Percentiles rank a stretch among this genome's conserved stretches.
Evolutionary conservation across 345 rosid genomes (phyloP).

Genomic region (Excoecaria agallocha): DNA sequence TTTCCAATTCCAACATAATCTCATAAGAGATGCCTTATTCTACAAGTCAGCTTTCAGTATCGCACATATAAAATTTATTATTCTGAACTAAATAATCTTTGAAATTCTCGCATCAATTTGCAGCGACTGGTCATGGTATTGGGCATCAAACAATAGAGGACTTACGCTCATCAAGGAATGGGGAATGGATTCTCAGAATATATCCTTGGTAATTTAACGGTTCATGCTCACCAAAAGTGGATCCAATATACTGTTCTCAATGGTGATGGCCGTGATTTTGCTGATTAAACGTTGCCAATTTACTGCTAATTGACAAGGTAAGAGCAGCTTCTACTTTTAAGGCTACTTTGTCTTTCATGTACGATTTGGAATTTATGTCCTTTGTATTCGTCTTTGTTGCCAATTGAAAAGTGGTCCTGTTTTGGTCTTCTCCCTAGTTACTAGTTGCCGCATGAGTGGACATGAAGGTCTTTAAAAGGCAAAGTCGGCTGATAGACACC

Average conservation of each 20-base stretch:
- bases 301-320: neutral
- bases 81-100: conserved; percentile 7
- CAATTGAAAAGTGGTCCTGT: no score
- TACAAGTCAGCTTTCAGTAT: conserved; percentile 1
- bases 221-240: neutral
- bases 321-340: neutral
- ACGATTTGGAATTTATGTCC: neutral
- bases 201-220: conserved; percentile 9
- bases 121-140: conserved; percentile 13
- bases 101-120: conserved; percentile 4
- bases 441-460: no score
- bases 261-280: neutral
- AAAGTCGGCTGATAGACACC: no score
- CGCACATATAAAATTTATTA: neutral
- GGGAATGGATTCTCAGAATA: conserved; percentile 10
- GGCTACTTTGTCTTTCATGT: neutral
- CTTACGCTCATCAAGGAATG: conserved; percentile 1
- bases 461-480: no score
- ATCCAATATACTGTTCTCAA: neutral
- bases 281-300: neutral
- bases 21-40: neutral
- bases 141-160: conserved; percentile 2
- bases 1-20: neutral
- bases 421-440: no score
- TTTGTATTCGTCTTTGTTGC: no score